Base-by-base conservation (phyloP, 139 green algal genomes). In the Nannochloris sp. region DNA sequence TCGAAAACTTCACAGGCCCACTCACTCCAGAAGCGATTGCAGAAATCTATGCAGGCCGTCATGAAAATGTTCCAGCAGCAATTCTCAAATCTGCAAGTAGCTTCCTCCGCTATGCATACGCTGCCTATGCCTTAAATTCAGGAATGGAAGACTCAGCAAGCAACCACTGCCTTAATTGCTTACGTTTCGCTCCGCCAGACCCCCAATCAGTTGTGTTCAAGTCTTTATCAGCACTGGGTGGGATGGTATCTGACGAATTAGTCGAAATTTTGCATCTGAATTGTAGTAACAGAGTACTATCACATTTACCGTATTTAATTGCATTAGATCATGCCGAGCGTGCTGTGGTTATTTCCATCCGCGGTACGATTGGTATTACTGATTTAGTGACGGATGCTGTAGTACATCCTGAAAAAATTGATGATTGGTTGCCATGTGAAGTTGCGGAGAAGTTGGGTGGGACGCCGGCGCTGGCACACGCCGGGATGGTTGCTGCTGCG, bases 231-330 rank as follows among this genome's bases (percentile, higher is more conserved):
- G 59, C 67, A 53, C 47, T 75, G 60, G 68, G 66, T 54, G 27
- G 42, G 25, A 46, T 80, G 30, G 62, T 59, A 33, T 70, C 70
- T 1, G 61, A 71, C 15, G 4, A 54, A 10, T 27, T 4, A 29
- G 23, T 65, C 4, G 69, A 76, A 38, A 37, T 76, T 38, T 53
- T 76, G 51, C 60, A 76, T 56, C 38, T 76, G n/a, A 76, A 74
- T 48, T 60, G 38, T 39, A 55, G 23, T 59, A 76, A 76, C 61
- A 46, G 53, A 2, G 64, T 74, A 38, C 54, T 73, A 23, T 54
- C 76, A 0, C 72, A 81, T 44, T 37, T 84, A 39, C 77, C 77
- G 24, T 84, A 84, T 58, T 68, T 80, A 55, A 74, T 84, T 10
- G 57, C 42, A 6, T 46, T 78, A n/a, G 71, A 78, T 37, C 55